Conservation (phyloP, 1,284 basidiomycete genomes). For the Leccinum subspadiceum region DNA sequence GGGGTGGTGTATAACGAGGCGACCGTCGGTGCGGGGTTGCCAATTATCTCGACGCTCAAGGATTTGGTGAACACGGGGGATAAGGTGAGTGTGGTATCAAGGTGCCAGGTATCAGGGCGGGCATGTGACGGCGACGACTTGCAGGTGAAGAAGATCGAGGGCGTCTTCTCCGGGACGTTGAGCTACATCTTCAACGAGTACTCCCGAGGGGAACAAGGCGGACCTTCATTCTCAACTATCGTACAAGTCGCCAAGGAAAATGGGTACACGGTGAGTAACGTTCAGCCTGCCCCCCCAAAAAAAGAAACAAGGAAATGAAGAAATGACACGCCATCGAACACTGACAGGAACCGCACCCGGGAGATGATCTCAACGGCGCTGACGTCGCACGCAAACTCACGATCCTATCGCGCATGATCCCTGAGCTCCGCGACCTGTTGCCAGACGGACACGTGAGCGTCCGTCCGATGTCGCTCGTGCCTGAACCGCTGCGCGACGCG, state of each 20-base stretch:
- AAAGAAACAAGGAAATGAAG: not conserved
- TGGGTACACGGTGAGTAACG: constrained; percentile 78
- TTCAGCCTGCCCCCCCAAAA: not conserved
- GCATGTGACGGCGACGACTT: constrained; percentile 2
- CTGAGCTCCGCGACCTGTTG: constrained; percentile 51
- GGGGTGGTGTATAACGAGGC: constrained; percentile 86
- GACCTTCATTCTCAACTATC: constrained; percentile 82
- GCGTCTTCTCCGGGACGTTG: constrained; percentile 93
- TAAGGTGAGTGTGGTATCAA: constrained; percentile 48
- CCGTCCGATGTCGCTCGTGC: constrained; percentile 84
- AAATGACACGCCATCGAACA: not conserved
- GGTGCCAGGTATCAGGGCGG: not conserved
- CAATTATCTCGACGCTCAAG: constrained; percentile 88
- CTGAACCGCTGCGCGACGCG: constrained; percentile 66
- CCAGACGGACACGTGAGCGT: constrained; percentile 79
- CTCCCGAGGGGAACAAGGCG: constrained; percentile 59
- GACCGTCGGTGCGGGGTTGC: constrained; percentile 95
- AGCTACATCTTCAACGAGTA: constrained; percentile 99
- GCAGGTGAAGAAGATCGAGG: constrained; percentile 77
- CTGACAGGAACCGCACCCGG: constrained; percentile 90
- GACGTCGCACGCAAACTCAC: constrained; percentile 97
- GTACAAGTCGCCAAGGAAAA: constrained; percentile 88
- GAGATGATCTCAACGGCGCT: constrained; percentile 93
- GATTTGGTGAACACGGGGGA: constrained; percentile 93
- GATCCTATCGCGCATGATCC: constrained; percentile 85